Evolutionary conservation across 345 rosid genomes (phyloP).

Genomic region (Lumnitzera racemosa): DNA sequence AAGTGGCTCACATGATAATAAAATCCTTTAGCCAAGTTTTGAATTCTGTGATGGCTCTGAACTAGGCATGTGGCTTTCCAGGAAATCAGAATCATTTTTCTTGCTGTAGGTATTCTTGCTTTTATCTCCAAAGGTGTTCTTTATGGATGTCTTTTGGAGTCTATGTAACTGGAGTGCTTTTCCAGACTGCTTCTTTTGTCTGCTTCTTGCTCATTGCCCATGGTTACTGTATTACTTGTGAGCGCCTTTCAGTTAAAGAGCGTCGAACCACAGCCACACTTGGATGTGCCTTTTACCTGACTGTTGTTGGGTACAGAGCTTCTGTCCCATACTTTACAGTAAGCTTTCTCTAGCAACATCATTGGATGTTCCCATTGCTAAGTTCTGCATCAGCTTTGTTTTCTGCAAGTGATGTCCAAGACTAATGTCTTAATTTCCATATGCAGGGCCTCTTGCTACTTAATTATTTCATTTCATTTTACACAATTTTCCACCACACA

Average conservation of each 20-base stretch:
- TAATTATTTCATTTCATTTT: slow-evolving; percentile 74
- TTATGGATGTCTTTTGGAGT: slow-evolving; percentile 97
- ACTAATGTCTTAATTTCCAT: neutral
- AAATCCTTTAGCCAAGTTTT: neutral
- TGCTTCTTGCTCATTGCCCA: slow-evolving; percentile 88
- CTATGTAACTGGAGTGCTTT: slow-evolving; percentile 84
- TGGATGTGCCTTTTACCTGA: slow-evolving; percentile 75
- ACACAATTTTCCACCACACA: slow-evolving; percentile 73
- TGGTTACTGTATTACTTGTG: slow-evolving; percentile 87
- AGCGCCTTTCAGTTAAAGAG: slow-evolving; percentile 68
- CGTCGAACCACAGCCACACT: slow-evolving; percentile 79
- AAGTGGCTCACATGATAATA: too few relatives aligned
- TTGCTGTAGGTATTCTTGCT: slow-evolving; percentile 76
- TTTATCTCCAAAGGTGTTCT: slow-evolving; percentile 72
- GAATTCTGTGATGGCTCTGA: neutral
- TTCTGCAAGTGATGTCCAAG: too few relatives aligned
- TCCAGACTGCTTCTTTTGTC: slow-evolving; percentile 84
- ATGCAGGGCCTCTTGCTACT: slow-evolving; percentile 71
- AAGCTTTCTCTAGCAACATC: slow-evolving; percentile 11
- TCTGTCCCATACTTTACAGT: slow-evolving; percentile 87
- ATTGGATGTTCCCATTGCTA: neutral
- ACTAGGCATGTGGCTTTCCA: neutral
- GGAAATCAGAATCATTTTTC: neutral
- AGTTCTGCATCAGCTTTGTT: too few relatives aligned
- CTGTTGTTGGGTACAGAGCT: slow-evolving; percentile 91